phyloP scores from a whole-genome alignment of 768 basidiomycete genomes.

The Lactifluus subvellereus region DNA sequence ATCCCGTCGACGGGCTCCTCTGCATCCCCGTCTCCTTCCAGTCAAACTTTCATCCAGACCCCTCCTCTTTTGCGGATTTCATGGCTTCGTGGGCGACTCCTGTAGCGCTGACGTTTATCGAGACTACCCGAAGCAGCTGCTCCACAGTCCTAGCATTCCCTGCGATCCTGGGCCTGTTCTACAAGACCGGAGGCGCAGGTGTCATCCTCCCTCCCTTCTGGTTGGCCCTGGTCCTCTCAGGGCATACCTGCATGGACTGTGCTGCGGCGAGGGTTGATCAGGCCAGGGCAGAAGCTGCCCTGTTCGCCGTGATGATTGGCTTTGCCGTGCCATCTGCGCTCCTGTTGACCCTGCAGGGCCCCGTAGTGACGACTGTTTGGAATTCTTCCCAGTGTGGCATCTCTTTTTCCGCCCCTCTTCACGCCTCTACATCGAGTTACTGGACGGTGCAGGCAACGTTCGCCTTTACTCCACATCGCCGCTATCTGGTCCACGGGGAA shows the following conservation, averaged over 20 bases:
- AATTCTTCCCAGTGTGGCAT: conserved; percentile 18
- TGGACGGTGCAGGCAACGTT: conserved; percentile 16
- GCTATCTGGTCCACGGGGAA: background rate
- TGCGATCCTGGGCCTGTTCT: conserved; percentile 5
- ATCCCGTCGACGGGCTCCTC: background rate
- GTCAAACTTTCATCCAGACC: background rate
- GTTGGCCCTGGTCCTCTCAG: conserved; percentile 14
- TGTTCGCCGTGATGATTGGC: conserved; percentile 18
- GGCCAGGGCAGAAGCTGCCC: conserved; percentile 20
- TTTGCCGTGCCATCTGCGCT: conserved; percentile 12
- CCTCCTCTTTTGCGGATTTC: conserved; percentile 15
- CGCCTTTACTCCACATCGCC: conserved; percentile 14
- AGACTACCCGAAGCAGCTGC: conserved; percentile 12
- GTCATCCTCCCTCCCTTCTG: conserved; percentile 17
- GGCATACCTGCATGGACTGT: conserved; percentile 2
- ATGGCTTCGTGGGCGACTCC: conserved; percentile 1
- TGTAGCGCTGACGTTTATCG: conserved; percentile 18
- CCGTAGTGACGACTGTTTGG: conserved; percentile 20
- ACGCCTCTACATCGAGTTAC: conserved; percentile 15
- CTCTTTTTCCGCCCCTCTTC: conserved; percentile 20
- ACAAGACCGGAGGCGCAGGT: conserved; percentile 16
- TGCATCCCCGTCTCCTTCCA: conserved; percentile 19
- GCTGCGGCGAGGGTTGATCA: conserved; percentile 15
- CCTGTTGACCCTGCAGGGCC: conserved; percentile 14
- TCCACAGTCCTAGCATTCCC: conserved; percentile 11